phyloP scores from a whole-genome alignment of 2,329 filamentous ascomycete species.

The Fusarium albosuccineum region DNA sequence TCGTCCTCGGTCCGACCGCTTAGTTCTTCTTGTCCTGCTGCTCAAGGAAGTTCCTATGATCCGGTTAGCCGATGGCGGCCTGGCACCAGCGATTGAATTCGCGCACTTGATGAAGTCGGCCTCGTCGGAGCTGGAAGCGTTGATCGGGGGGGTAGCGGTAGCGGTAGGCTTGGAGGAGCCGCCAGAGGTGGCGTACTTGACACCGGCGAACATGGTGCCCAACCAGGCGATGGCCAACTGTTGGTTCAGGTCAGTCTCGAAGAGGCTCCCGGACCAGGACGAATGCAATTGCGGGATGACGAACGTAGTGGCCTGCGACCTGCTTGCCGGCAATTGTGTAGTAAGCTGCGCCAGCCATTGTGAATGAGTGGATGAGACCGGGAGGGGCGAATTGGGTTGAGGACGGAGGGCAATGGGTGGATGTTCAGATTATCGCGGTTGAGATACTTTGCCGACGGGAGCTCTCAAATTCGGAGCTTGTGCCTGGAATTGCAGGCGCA shows the following conservation, averaged over 20 bases:
- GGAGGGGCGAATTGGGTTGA: conserved; percentile 48
- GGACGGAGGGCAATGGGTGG: conserved; percentile 47
- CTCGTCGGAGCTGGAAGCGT: conserved; percentile 72
- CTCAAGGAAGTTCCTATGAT: conserved; percentile 56
- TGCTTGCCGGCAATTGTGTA: conserved; percentile 71
- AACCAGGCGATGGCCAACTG: conserved; percentile 71
- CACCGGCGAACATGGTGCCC: conserved; percentile 63
- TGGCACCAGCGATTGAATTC: conserved; percentile 40
- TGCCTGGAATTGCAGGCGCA: conserved; percentile 53
- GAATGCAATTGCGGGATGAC: conserved; percentile 49
- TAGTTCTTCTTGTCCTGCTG: conserved; percentile 59
- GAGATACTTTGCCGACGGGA: conserved; percentile 48
- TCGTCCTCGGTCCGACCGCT: conserved; percentile 33
- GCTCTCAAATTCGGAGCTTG: conserved; percentile 45
- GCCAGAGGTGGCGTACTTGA: conserved; percentile 60
- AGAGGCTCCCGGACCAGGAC: conserved; percentile 12
- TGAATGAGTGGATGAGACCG: conserved; percentile 41
- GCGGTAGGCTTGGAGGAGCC: conserved; percentile 60
- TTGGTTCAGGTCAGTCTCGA: conserved; percentile 40
- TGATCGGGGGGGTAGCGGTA: conserved; percentile 68
- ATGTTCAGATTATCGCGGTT: conserved; percentile 43
- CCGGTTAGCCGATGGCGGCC: conserved; percentile 42
- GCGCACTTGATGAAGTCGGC: conserved; percentile 75
- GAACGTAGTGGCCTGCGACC: conserved; percentile 72
- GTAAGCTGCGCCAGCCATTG: conserved; percentile 56